Evolutionary conservation across 2,329 filamentous ascomycete genomes (phyloP), one percentile per base, ranked within the genome.

Genomic region (Diaporthe citrichinensis): DNA sequence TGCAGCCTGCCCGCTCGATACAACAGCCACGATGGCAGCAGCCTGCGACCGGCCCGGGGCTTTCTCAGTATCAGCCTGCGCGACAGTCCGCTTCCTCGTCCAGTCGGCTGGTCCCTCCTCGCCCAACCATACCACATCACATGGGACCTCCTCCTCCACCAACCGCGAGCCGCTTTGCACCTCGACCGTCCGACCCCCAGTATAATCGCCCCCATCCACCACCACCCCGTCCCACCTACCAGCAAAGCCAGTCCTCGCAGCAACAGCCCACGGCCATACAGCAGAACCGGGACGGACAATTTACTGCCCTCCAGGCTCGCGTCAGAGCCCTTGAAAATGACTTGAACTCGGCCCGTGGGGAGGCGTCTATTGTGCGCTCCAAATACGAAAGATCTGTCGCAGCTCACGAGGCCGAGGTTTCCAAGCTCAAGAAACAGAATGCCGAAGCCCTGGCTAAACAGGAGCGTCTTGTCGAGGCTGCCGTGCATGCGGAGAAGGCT

Each of bases 311-410:
- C 2, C 88, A 91, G 78, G 88, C 89, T 41, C 87, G 89, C 51
- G 83, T 92, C 46, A 84, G 84, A 10, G 85, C 87, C 2, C 85
- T 93, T 4, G 87, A 90, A 78, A 84, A 88, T 8, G 90, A 92
- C 68, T 87, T 93, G 23, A 87, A 87, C 72, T 88, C 89, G 3
- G 93, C 94, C 79, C 87, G 90, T 25, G 94, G 94, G 68, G 94
- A 96, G 81, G 92, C 92, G 39, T 89, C 93, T 69, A 95, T 96
- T 76, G 88, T 96, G n/a, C 91, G 94, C 46, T 90, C 90, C 76
- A 94, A 94, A 76, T 88, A 91, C 55, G 90, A 92, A 68, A 93
- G 91, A 79, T 85, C 88, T 0, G 86, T 87, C 23, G 90, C 90
- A 71, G 89, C 92, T 62, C 90, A 93, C 80, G 91, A 94, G 68